Conservation (phyloP, 306 rosid genomes). For the Begonia fuchsioides region DNA sequence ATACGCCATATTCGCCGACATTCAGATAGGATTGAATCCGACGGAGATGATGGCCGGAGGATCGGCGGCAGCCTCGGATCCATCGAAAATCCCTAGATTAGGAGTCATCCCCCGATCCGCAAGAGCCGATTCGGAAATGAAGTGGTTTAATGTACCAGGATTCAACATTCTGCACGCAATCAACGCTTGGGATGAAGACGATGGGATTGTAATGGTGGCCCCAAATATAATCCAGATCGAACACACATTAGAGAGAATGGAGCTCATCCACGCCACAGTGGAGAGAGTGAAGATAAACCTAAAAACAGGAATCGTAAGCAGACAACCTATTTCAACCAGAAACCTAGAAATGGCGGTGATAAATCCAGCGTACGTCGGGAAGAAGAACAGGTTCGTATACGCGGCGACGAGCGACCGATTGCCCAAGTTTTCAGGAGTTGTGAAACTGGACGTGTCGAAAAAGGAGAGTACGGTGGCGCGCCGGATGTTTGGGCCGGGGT, state of each 20-base stretch:
- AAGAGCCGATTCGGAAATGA: slow-evolving; percentile 36
- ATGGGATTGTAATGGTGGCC: slow-evolving; percentile 45
- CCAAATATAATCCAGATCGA: slow-evolving; percentile 66
- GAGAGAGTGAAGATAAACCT: slow-evolving; percentile 57
- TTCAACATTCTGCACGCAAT: slow-evolving; percentile 62
- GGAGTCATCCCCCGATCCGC: slow-evolving; percentile 66
- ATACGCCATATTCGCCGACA: slow-evolving; percentile 54
- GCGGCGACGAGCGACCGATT: slow-evolving; percentile 77
- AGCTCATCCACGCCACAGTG: slow-evolving; percentile 44
- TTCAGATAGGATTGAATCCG: slow-evolving; percentile 65
- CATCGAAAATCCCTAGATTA: slow-evolving; percentile 35
- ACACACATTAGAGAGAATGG: slow-evolving; percentile 65
- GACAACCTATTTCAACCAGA: slow-evolving; percentile 54
- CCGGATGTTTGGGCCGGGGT: slow-evolving; percentile 49
- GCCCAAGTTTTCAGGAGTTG: slow-evolving; percentile 86
- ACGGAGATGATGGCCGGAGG: slow-evolving; percentile 47
- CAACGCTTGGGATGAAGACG: slow-evolving; percentile 87
- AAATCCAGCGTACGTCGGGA: slow-evolving; percentile 28
- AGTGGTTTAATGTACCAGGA: slow-evolving; percentile 84
- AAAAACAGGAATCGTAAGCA: slow-evolving; percentile 33
- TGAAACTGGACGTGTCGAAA: slow-evolving; percentile 49
- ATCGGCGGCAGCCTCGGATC: slow-evolving; percentile 50
- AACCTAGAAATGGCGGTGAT: slow-evolving; percentile 63
- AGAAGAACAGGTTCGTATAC: slow-evolving; percentile 39
- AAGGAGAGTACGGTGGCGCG: slow-evolving; percentile 46